These are phyloP conservation scores for Suillus brevipes DNA, from an alignment of 768 basidiomycete species.

Conservation along the genomic window DNA sequence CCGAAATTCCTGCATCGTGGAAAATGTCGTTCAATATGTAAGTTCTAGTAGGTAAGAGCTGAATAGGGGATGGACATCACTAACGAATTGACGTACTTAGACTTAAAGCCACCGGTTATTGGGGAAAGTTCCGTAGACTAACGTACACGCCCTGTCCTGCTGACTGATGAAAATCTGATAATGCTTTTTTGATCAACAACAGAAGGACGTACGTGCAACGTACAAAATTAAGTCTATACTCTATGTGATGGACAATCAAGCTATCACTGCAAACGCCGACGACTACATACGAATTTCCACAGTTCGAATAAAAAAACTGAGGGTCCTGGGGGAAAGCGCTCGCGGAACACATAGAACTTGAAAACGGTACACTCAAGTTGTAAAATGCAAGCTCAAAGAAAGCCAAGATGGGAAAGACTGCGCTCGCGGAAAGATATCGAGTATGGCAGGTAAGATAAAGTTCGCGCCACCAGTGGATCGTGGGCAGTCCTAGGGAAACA, in stretches of 20 bases:
- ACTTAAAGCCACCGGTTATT: neutral
- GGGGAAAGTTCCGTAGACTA: neutral
- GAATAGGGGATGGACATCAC: neutral
- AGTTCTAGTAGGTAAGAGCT: constrained; percentile 1
- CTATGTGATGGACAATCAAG: neutral
- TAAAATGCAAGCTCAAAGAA: neutral
- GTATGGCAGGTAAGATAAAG: neutral
- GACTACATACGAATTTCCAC: neutral
- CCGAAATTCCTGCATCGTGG: neutral
- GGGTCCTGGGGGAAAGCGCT: neutral
- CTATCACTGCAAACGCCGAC: neutral
- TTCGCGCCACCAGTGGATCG: neutral
- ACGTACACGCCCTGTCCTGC: neutral
- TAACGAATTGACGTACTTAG: neutral
- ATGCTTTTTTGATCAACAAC: neutral
- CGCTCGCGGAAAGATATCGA: neutral
- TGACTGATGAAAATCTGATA: neutral
- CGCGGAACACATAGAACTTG: neutral
- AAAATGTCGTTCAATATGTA: constrained; percentile 5
- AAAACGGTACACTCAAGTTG: neutral
- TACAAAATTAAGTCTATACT: neutral
- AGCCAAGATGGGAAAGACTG: neutral
- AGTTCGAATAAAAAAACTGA: neutral
- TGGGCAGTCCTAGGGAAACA: neutral
- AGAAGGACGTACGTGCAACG: neutral